phyloP scores from a whole-genome alignment of 2,329 filamentous ascomycete species.

The Cladophialophora bantiana region DNA sequence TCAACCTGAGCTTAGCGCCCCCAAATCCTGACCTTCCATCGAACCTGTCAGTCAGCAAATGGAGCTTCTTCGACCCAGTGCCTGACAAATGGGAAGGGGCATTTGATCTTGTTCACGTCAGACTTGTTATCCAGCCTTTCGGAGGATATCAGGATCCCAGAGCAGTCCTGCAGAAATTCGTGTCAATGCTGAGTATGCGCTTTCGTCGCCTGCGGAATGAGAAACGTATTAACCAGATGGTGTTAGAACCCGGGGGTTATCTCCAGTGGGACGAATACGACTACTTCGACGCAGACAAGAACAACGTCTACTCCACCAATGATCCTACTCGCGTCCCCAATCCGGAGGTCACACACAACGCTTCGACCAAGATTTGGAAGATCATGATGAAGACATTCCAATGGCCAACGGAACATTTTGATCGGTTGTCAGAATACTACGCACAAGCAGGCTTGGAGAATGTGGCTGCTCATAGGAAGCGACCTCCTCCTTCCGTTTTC shows the following conservation, averaged over 20 bases:
- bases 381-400: constrained; percentile 25
- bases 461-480: constrained; percentile 11
- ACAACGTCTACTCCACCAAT: constrained; percentile 28
- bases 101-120: constrained; percentile 42
- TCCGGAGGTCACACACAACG: constrained; percentile 21
- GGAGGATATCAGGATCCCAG: constrained; percentile 17
- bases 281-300: constrained; percentile 31
- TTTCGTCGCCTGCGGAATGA: background rate
- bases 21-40: constrained; percentile 39
- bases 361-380: constrained; percentile 22
- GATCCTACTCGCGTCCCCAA: constrained; percentile 10
- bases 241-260: constrained; percentile 41
- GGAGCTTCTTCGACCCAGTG: constrained; percentile 40
- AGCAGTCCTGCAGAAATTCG: constrained; percentile 37
- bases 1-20: constrained; percentile 40
- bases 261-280: constrained; percentile 45
- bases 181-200: constrained; percentile 38
- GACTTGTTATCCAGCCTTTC: constrained; percentile 22
- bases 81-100: constrained; percentile 35
- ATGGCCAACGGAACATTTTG: constrained; percentile 22
- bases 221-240: background rate
- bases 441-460: constrained; percentile 17
- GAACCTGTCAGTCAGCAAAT: constrained; percentile 34
- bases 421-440: constrained; percentile 17
- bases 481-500: constrained; percentile 22